Base-by-base conservation (phyloP, 2,329 filamentous ascomycete genomes). In the Claviceps lovelessii region DNA sequence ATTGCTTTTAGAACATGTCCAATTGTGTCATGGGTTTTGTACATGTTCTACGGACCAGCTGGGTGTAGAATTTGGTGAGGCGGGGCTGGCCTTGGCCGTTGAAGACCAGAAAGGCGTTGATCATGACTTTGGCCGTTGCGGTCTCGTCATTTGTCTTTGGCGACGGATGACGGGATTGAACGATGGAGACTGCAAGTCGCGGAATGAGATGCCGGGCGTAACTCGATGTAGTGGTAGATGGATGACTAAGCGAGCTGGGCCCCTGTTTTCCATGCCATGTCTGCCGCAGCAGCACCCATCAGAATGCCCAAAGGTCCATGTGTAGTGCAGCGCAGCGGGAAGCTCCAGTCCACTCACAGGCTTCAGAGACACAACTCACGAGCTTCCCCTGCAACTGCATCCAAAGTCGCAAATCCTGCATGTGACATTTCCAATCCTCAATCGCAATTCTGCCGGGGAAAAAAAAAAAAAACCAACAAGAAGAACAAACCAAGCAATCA, bases 31-130 rank as follows among this genome's bases (percentile, higher is more conserved):
- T 19, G 46, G 5, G 28, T 49, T 23, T 19, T 19, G 17, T 49
- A 0, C 6, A 0, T 29, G 3, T 29, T 28, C 23, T 23, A 39
- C 44, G 42, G 61, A 95, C 91, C 61, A 98, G 83, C 69, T 97
- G 91, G 2, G 91, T 96, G 70, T 98, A 98, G 77, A 98, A 98
- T 66, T 97, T 97, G 63, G 91, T 97, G 68, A 98, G 79, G 55
- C 93, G 86, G 42, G 93, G 91, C 72, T 98, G 91, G 60, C 93
- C 93, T 64, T 91, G 89, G 75, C 95, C 95, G 67, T 98, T 98
- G 77, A 98, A 98, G 68, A 98, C 91, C 61, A 98, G 78, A 58
- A 98, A 91, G 37, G 94, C 93, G 77, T 95, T 98, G 71, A 98
- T 97, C 93, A 98, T 98, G 62, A 61, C 73, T 53, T 57, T 55